Evolutionary conservation across 495 filamentous ascomycete species (phyloP).

Genomic region (Hypomontagnella monticulosa): DNA sequence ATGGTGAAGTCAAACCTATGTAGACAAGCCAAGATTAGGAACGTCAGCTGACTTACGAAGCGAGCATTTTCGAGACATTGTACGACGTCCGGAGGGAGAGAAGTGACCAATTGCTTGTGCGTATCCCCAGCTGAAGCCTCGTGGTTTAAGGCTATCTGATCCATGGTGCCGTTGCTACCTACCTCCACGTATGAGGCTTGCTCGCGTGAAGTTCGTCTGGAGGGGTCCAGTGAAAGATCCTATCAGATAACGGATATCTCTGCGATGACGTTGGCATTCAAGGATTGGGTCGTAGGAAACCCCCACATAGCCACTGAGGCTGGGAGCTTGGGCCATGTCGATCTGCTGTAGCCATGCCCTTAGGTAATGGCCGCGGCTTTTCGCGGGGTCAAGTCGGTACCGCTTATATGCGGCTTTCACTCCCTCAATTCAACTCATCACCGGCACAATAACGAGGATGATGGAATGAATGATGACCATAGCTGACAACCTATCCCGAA

Average conservation of each 20-base stretch:
- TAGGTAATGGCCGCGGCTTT: constrained; percentile 26
- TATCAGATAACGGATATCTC: constrained; percentile 24
- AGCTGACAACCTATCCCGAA: constrained; percentile 1
- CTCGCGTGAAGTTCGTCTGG: constrained; percentile 29
- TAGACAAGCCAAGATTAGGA: constrained; percentile 10
- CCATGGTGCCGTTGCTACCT: constrained; percentile 43
- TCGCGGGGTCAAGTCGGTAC: constrained; percentile 28
- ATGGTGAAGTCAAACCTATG: too few species aligned
- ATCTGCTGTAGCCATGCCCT: neutral
- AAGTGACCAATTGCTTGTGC: constrained; percentile 71
- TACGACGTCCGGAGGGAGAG: constrained; percentile 84
- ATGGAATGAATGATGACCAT: constrained; percentile 14
- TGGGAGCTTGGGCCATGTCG: constrained; percentile 24
- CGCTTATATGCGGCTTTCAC: constrained; percentile 37
- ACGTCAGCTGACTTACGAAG: constrained; percentile 70
- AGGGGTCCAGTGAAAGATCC: constrained; percentile 5
- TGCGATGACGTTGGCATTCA: constrained; percentile 21
- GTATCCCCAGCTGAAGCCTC: constrained; percentile 78
- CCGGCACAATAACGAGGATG: constrained; percentile 4
- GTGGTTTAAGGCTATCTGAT: constrained; percentile 72
- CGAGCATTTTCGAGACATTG: constrained; percentile 92
- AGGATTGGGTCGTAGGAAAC: constrained; percentile 2
- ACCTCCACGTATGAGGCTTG: neutral
- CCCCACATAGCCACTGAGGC: constrained; percentile 6
- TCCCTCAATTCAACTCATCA: neutral